Evolutionary conservation across 768 basidiomycete genomes (phyloP).

Genomic region (Boletus rex-veris): DNA sequence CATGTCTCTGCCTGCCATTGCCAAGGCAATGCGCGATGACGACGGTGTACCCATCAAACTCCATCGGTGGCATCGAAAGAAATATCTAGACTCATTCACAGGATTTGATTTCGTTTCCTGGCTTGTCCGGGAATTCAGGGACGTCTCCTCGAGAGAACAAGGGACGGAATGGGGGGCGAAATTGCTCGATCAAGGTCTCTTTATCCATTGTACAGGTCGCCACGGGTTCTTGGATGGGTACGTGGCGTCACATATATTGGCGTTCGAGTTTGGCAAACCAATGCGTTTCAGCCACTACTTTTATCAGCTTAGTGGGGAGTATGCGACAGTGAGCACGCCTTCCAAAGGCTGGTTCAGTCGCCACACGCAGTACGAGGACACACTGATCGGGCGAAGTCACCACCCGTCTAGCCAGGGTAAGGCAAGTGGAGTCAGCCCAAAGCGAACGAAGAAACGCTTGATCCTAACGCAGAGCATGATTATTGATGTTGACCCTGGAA

Average conservation of each 20-base stretch:
- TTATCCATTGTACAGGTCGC: slow-evolving; percentile 75
- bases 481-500: slow-evolving; percentile 79
- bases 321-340: slow-evolving; percentile 65
- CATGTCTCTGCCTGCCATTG: slow-evolving; percentile 60
- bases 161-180: slow-evolving; percentile 75
- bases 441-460: slow-evolving; percentile 54
- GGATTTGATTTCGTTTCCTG: slow-evolving; percentile 89
- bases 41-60: slow-evolving; percentile 82
- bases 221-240: slow-evolving; percentile 90
- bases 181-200: slow-evolving; percentile 76
- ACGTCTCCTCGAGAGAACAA: slow-evolving; percentile 79
- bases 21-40: slow-evolving; percentile 82
- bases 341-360: slow-evolving; percentile 62
- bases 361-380: slow-evolving; percentile 43
- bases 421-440: slow-evolving; percentile 37
- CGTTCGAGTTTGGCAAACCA: not conserved
- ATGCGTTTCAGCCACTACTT: slow-evolving; percentile 69
- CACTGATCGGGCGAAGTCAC: slow-evolving; percentile 30
- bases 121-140: slow-evolving; percentile 88
- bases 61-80: slow-evolving; percentile 74
- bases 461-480: slow-evolving; percentile 88
- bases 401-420: slow-evolving; percentile 37
- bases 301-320: slow-evolving; percentile 79
- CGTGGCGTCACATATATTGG: slow-evolving; percentile 21
- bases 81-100: slow-evolving; percentile 80